Base-by-base conservation (phyloP, 345 rosid species). In the Euphorbia pulcherrima region DNA sequence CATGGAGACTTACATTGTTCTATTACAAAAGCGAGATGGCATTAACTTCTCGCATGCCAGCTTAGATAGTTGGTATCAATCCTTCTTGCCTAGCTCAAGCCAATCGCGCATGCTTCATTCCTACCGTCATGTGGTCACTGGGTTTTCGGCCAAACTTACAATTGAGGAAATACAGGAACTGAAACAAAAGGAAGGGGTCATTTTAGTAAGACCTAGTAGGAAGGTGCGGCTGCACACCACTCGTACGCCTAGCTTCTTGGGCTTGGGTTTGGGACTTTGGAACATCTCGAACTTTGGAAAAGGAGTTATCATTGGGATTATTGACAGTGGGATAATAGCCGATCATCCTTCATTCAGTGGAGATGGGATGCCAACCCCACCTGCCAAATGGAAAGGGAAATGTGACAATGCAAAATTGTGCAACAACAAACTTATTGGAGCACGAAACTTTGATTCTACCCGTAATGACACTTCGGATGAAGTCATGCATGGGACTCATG, bases 1-100 rank as follows among this genome's bases (percentile, higher is more conserved):
- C 35, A 21, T 78, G 12, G 60, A 73, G n/a, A 75, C 78, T n/a
- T 78, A 75, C 73, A 78, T 78, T 65, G 74, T 81, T 60, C 72
- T 70, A 40, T 67, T 76, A 14, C 59, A 44, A 10, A 60, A 60
- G 20, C 80, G 73, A 2, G 72, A 48, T 12, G 76, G 60, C 6
- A 6, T 4, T 17, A 7, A 48, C 5, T 67, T 69, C 53, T 14
- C 64, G 2, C 7, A 74, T 2, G n/a, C 58, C 24, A 73, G 70
- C 33, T 39, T 81, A 39, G 75, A 62, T 9, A 33, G 57, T 28
- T 75, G 75, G 75, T 60, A 81, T 62, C 28, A 18, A 30, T 68
- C 81, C 9, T 81, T 81, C 40, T n/a, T 39, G 28, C 0, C n/a
- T n/a, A 68, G 63, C 62, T 67, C 66, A 8, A 52, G 59, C 17